Evolutionary conservation across 2,329 filamentous ascomycete species (phyloP), one percentile per base, ranked within the genome.

Genomic region (Emmonsiellopsis sp.): DNA sequence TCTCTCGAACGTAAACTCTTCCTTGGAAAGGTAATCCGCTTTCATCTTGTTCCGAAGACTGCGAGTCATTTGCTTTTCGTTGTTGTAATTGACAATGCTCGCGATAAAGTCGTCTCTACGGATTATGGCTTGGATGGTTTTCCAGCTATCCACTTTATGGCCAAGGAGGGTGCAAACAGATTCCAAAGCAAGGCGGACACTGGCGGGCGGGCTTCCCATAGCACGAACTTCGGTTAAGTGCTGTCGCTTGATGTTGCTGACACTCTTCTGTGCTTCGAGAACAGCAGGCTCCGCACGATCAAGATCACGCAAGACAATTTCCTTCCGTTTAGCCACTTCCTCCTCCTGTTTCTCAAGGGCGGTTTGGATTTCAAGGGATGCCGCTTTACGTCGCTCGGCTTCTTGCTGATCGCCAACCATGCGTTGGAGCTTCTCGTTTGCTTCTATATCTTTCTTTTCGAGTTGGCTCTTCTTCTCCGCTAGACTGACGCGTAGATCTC

Each of bases 351-450:
- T 86, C 67, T 94, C 89, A 56, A 98, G 77, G 15, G 88, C 86
- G 31, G 79, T 83, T 67, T 97, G 90, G 53, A 97, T 88, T 72
- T 97, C 87, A 13, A 96, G 74, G 7, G 92, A 96, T 13, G 86
- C 86, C 40, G 82, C 83, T 73, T 95, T 94, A 61, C 90, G 84
- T 72, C 93, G 86, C 68, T 98, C 92, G 1, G 93, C 93, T 73
- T 96, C 89, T 54, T 86, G 84, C 73, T 98, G 92, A 69, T 98
- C 92, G 26, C 89, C 89, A 62, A 98, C 84, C 93, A 98, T 98
- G 61, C 87, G 87, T 73, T 95, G 89, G 62, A 98, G 75, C 74
- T 98, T 98, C 73, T 97, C 91, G 62, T 96, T 95, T 42, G 94
- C 93, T 72, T 98, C 92, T 2, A 85, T 84, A 65, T 96, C 89